Evolutionary conservation across 441 rosid genomes (phyloP).

Genomic region (Pelargonium cotyledonis): DNA sequence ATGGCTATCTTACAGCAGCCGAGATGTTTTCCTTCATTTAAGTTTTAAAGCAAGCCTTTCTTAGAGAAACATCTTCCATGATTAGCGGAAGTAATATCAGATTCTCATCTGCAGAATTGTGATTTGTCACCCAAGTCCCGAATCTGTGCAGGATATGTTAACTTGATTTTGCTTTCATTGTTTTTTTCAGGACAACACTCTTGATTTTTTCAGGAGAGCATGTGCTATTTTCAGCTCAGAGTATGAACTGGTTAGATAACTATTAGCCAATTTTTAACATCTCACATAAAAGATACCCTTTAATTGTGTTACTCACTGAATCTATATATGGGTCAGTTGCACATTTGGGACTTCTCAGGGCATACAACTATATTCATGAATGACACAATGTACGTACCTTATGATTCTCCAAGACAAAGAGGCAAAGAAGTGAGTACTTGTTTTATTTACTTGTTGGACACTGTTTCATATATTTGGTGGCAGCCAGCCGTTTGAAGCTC

Average conservation of each 20-base stretch:
- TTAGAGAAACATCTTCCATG: too few relatives aligned
- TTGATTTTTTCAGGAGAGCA: constrained; percentile 62
- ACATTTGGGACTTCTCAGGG: constrained; percentile 72
- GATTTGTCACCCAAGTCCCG: not conserved
- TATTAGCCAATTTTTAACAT: constrained; percentile 11
- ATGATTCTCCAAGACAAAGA: constrained; percentile 40
- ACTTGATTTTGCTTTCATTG: constrained; percentile 5
- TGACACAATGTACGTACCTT: constrained; percentile 37
- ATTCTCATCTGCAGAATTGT: not conserved
- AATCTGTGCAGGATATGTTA: not conserved
- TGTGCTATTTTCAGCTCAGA: constrained; percentile 65
- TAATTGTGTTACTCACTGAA: constrained; percentile 14
- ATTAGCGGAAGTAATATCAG: too few relatives aligned
- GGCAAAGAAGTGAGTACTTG: constrained; percentile 53
- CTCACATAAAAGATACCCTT: constrained; percentile 13
- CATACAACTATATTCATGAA: constrained; percentile 45
- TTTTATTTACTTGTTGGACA: constrained; percentile 1
- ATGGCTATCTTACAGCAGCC: not conserved
- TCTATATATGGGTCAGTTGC: constrained; percentile 39
- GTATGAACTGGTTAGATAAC: constrained; percentile 49
- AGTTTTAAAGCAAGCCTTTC: too few relatives aligned
- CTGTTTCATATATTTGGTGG: not conserved
- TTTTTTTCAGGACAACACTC: constrained; percentile 49
- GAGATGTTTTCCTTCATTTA: not conserved
- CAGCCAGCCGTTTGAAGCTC: not conserved